A percentile compares a stretch with the other conserved stretches of the same genome.
These are phyloP conservation scores for Panicum miliaceum DNA, from an alignment of 176 grass and related monocot genomes.

Conservation along the genomic window DNA sequence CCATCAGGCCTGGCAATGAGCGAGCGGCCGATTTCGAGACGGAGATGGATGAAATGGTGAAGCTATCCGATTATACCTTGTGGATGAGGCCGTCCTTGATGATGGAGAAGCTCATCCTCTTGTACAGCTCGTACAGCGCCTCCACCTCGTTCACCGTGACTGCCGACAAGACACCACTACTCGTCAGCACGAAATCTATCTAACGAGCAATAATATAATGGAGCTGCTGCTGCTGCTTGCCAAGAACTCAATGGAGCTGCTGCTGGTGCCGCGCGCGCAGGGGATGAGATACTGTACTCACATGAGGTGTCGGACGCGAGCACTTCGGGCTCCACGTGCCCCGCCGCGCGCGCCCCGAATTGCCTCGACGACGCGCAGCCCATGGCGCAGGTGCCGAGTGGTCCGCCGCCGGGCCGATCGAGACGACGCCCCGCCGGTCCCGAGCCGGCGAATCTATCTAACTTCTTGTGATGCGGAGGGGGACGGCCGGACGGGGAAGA, in stretches of 20 bases:
- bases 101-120: conserved; percentile 74
- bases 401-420: neutral
- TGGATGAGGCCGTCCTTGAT: conserved; percentile 84
- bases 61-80: conserved; percentile 48
- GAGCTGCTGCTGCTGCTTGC: no score
- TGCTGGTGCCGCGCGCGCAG: no score
- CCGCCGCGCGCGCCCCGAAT: neutral
- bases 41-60: no score
- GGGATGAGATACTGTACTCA: neutral
- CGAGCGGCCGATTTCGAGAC: neutral
- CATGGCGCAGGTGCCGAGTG: neutral
- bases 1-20: neutral
- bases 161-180: neutral
- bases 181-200: no score
- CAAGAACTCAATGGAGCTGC: no score
- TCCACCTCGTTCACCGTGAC: conserved; percentile 79
- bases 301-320: conserved; percentile 47
- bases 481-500: no score
- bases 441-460: neutral
- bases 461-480: neutral
- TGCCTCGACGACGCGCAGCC: conserved; percentile 42
- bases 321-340: conserved; percentile 33
- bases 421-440: no score
- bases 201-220: no score
- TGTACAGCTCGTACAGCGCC: conserved; percentile 77